phyloP scores from a whole-genome alignment of 345 rosid genomes.

The Gynandropsis gynandra region DNA sequence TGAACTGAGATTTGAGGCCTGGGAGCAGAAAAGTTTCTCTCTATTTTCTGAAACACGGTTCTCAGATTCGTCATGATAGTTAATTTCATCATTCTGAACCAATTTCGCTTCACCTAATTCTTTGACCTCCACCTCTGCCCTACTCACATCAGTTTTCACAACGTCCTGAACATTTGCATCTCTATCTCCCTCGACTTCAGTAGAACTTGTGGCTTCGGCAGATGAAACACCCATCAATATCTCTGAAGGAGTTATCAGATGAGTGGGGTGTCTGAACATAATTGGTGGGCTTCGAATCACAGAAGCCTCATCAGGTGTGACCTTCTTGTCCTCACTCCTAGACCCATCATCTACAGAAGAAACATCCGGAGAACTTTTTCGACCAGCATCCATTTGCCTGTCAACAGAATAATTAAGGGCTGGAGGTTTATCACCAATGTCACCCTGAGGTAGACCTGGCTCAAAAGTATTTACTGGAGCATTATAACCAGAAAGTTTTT shows the following conservation, averaged over 20 bases:
- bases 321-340: constrained; percentile 41
- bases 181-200: constrained; percentile 36
- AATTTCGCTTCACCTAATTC: constrained; percentile 49
- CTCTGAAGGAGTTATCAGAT: constrained; percentile 79
- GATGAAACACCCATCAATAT: constrained; percentile 55
- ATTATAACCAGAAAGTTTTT: constrained; percentile 42
- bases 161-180: constrained; percentile 44
- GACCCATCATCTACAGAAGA: constrained; percentile 35
- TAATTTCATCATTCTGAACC: constrained; percentile 39
- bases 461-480: constrained; percentile 34
- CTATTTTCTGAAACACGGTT: constrained; percentile 34
- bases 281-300: constrained; percentile 34
- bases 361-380: constrained; percentile 30
- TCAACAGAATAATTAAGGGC: constrained; percentile 43
- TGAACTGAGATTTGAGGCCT: constrained; percentile 60
- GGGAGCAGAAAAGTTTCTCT: constrained; percentile 52
- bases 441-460: constrained; percentile 30
- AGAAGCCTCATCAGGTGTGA: constrained; percentile 38
- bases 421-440: constrained; percentile 40
- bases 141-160: constrained; percentile 35
- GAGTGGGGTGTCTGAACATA: constrained; percentile 68
- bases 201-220: constrained; percentile 40
- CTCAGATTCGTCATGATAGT: constrained; percentile 32
- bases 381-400: constrained; percentile 42
- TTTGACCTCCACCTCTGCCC: constrained; percentile 56